These are phyloP conservation scores for Pyrus hybrid DNA, from an alignment of 331 rosid species.

Conservation along the genomic window DNA sequence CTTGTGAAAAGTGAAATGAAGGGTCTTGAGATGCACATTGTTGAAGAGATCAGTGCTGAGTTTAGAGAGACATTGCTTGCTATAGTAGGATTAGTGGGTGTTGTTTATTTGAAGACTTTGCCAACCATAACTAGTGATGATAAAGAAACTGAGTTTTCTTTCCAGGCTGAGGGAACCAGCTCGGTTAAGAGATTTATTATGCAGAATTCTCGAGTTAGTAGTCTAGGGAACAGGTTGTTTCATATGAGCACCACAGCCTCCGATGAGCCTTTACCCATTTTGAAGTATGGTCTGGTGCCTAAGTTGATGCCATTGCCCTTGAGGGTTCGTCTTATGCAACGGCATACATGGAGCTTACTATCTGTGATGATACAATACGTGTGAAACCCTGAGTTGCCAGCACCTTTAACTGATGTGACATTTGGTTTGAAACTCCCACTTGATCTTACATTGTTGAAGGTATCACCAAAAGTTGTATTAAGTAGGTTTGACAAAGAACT, in stretches of 20 bases:
- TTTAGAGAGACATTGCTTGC: constrained; percentile 86
- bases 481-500: constrained; percentile 76
- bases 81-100: constrained; percentile 74
- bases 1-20: constrained; percentile 67
- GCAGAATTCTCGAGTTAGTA: constrained; percentile 71
- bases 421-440: constrained; percentile 70
- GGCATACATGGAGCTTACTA: constrained; percentile 74
- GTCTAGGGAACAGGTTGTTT: constrained; percentile 79
- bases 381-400: constrained; percentile 64
- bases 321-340: constrained; percentile 79
- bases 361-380: constrained; percentile 87
- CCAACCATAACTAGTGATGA: constrained; percentile 63
- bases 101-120: constrained; percentile 72
- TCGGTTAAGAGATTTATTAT: constrained; percentile 74
- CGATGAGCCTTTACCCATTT: constrained; percentile 70
- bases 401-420: constrained; percentile 68
- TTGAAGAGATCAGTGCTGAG: constrained; percentile 76
- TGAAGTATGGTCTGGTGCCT: constrained; percentile 73
- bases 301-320: constrained; percentile 78
- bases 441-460: constrained; percentile 74
- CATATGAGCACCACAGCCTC: constrained; percentile 71
- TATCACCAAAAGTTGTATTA: constrained; percentile 80
- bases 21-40: constrained; percentile 82
- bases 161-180: constrained; percentile 63
- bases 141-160: constrained; percentile 90